Evolutionary conservation across 2,329 filamentous ascomycete genomes (phyloP).

Genomic region (Ilyonectria mors-panacis): DNA sequence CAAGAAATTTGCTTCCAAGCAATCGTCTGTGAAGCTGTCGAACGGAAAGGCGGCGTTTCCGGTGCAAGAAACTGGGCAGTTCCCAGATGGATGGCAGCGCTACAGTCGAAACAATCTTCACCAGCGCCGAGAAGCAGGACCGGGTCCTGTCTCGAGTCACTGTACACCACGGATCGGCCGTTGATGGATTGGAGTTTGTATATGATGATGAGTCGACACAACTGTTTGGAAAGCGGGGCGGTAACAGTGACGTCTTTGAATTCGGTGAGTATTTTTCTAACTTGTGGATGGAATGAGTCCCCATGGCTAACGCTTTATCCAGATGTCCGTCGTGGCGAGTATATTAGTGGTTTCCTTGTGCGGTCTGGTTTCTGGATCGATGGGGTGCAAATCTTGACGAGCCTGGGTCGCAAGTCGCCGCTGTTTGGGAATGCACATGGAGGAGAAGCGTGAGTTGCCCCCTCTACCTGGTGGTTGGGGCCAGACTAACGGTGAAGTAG

Average conservation of each 20-base stretch:
- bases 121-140: constrained; percentile 76
- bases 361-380: constrained; percentile 88
- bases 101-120: constrained; percentile 81
- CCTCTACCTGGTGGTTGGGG: background rate
- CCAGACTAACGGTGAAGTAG: constrained; percentile 62
- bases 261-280: constrained; percentile 71
- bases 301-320: constrained; percentile 37
- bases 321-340: constrained; percentile 90
- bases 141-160: constrained; percentile 82
- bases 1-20: constrained; percentile 77
- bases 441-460: constrained; percentile 81
- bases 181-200: constrained; percentile 92
- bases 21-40: constrained; percentile 80
- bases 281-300: background rate
- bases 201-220: constrained; percentile 91
- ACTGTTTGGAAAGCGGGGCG: constrained; percentile 85
- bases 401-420: constrained; percentile 85
- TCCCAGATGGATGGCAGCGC: constrained; percentile 80
- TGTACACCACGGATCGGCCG: constrained; percentile 81
- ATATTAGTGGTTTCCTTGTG: constrained; percentile 88
- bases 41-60: constrained; percentile 81
- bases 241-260: constrained; percentile 80
- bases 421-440: constrained; percentile 86
- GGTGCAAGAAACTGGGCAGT: constrained; percentile 80
- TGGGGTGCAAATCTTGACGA: constrained; percentile 91